Conservation (phyloP, 2,329 filamentous ascomycete species). For the Trichoderma lentiforme region DNA sequence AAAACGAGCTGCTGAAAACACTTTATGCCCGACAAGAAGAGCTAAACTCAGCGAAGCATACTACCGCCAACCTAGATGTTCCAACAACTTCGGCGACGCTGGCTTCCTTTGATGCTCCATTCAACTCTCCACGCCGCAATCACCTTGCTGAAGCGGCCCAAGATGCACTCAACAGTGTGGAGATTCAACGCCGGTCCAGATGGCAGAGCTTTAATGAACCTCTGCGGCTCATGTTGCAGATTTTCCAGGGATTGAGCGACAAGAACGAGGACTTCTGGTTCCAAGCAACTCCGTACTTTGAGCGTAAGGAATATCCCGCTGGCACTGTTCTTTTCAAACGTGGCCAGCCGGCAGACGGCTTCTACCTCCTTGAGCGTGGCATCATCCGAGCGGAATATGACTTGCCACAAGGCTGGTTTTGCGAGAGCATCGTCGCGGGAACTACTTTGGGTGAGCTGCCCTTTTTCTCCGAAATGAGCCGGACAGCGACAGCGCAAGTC, state of each 20-base stretch:
- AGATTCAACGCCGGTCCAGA: constrained; percentile 57
- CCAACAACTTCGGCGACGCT: constrained; percentile 36
- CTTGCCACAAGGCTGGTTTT: constrained; percentile 81
- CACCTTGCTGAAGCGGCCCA: constrained; percentile 77
- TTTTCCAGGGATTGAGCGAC: constrained; percentile 84
- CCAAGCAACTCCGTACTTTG: constrained; percentile 71
- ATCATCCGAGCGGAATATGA: constrained; percentile 89
- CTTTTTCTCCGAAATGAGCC: constrained; percentile 86
- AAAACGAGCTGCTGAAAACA: constrained; percentile 86
- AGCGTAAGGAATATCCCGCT: constrained; percentile 60
- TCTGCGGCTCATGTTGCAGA: constrained; percentile 84
- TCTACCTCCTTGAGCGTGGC: constrained; percentile 87
- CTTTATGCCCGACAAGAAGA: constrained; percentile 70
- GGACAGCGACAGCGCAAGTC: constrained; percentile 81
- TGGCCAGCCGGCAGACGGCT: constrained; percentile 73
- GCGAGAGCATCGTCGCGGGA: constrained; percentile 88
- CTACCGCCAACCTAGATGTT: constrained; percentile 47
- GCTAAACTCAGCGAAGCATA: constrained; percentile 44
- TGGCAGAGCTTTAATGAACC: constrained; percentile 90
- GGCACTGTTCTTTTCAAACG: constrained; percentile 74
- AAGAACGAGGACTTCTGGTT: constrained; percentile 97
- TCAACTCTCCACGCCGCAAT: constrained; percentile 76
- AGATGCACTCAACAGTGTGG: constrained; percentile 66
- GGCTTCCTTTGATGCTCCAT: constrained; percentile 41
- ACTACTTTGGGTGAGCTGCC: constrained; percentile 94